Base-by-base conservation (phyloP, 2,329 filamentous ascomycete species). In the Sporothrix dimorphospora region DNA sequence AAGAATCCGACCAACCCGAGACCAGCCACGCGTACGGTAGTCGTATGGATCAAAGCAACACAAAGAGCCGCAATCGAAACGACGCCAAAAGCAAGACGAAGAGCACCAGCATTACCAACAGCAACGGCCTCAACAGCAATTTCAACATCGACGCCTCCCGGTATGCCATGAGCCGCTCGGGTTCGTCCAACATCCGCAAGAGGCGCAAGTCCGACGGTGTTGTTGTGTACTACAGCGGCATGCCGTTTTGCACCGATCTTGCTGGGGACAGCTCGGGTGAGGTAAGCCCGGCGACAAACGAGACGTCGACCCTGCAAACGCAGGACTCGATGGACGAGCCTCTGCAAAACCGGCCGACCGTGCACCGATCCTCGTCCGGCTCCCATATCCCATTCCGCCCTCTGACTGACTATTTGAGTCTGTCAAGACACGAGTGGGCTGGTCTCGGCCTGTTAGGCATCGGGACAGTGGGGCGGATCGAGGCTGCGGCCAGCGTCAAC, bases 171-270 rank as follows among this genome's bases (percentile, higher is more conserved):
- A 85, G 84, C 74, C 83, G 83, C 77, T 88, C 83, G 75, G 87
- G 78, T 75, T 83, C 78, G 63, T 85, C 80, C 72, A 81, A 77
- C 79, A 84, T 81, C 73, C 84, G 81, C 74, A 85, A 82, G 75
- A 88, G 86, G 79, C 86, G 86, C 34, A 86, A 84, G 0, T 85
- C 89, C 14, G 89, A 92, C 72, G 93, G 93, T 9, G 90, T 92
- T 0, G 91, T 97, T 75, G 94, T 95, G 21, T 97, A 94, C 78
- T 97, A 95, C 79, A 93, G 87, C 73, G 92, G 91, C 34, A 91
- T 91, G 1, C 88, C 88, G 0, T 97, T 96, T 79, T 96, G 90
- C 79, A 94, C 90, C 1, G 94, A 97, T 79, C 81, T 96, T 3
- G 92, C 90, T 19, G 90, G 91, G 1, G 91, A 94, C 76, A 73